Evolutionary conservation across 345 rosid species (phyloP).

Genomic region (Salix suchowensis): DNA sequence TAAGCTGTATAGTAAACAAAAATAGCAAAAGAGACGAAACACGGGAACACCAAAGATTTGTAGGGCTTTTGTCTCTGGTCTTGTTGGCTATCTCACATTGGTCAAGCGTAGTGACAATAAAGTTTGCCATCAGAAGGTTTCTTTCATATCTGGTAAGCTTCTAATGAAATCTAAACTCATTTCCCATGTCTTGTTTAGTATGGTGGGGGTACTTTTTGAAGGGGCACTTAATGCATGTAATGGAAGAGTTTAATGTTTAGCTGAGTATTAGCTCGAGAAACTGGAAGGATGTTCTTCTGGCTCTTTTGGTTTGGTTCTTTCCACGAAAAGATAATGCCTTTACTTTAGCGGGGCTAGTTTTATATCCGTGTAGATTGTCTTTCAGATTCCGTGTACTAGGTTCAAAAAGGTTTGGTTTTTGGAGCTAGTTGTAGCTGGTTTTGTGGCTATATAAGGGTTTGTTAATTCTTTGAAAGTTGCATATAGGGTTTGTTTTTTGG

Average conservation of each 20-base stretch:
- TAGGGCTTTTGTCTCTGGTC: neutral
- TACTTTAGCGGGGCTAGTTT: conserved; percentile 15
- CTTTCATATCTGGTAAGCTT: neutral
- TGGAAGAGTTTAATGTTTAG: neutral
- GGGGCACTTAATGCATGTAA: neutral
- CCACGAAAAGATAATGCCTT: neutral
- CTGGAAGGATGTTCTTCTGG: neutral
- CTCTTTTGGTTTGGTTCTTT: conserved; percentile 10
- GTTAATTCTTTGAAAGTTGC: conserved; percentile 6
- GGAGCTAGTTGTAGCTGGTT: neutral
- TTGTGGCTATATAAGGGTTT: conserved; percentile 12
- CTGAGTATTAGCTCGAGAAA: neutral
- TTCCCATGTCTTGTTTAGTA: neutral
- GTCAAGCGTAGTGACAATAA: neutral
- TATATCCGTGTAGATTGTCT: neutral
- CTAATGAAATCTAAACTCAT: neutral
- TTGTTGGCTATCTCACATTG: neutral
- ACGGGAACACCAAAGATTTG: neutral
- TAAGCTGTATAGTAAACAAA: neutral
- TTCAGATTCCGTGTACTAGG: neutral
- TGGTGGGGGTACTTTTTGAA: neutral
- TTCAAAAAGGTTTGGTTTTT: neutral
- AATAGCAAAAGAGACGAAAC: conserved; percentile 12
- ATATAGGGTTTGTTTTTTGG: neutral
- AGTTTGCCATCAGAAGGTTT: conserved; percentile 4